phyloP scores from a whole-genome alignment of 805 yeast genomes.

The Geotrichum ghanense region DNA sequence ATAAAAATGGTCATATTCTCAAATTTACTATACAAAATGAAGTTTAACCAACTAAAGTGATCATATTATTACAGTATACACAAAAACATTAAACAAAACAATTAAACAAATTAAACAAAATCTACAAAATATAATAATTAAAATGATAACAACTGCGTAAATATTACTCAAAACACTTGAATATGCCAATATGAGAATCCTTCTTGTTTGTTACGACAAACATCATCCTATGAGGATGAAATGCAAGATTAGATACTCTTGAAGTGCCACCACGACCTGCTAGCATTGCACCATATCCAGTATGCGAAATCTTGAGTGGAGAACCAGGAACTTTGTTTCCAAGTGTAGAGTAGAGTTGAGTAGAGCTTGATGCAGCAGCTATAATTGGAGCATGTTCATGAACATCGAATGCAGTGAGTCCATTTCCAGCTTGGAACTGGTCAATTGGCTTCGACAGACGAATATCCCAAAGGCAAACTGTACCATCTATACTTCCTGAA shows the following conservation, averaged over 20 bases:
- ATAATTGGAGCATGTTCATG: constrained; percentile 97
- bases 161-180: constrained; percentile 31
- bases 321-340: constrained; percentile 52
- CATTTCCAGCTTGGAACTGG: constrained; percentile 43
- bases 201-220: constrained; percentile 77
- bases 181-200: constrained; percentile 58
- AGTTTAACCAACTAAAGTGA: too few relatives aligned
- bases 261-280: constrained; percentile 22
- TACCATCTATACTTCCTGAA: constrained; percentile 69
- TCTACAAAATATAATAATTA: too few relatives aligned
- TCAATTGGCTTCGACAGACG: constrained; percentile 59
- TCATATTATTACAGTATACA: too few relatives aligned
- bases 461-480: constrained; percentile 84
- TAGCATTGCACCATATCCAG: constrained; percentile 18
- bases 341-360: constrained; percentile 74
- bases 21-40: too few relatives aligned
- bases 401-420: constrained; percentile 48
- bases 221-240: constrained; percentile 95
- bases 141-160: too few relatives aligned
- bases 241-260: constrained; percentile 53
- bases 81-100: too few relatives aligned
- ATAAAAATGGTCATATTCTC: too few relatives aligned
- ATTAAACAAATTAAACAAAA: too few relatives aligned
- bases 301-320: constrained; percentile 35
- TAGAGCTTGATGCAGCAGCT: constrained; percentile 72